Base-by-base conservation (phyloP, 1,284 basidiomycete species). In the Trichosporon asahii region DNA sequence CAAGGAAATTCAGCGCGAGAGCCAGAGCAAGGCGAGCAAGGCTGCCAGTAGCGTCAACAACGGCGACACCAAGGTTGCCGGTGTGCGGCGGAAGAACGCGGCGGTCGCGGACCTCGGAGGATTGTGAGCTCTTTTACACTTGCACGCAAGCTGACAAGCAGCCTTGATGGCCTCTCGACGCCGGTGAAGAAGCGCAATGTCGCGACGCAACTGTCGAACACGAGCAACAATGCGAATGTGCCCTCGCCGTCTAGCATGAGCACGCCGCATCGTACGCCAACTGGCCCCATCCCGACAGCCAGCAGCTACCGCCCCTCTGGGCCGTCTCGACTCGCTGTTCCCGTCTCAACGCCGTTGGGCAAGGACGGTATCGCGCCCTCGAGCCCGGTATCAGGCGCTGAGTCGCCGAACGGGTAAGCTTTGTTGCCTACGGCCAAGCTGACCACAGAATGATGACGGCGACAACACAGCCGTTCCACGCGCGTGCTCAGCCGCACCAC, bases 1-100 rank as follows among this genome's bases (percentile, higher is more conserved):
- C 44, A 79, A 78, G 67, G 82, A 84, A 71, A 78, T 85, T 12
- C 81, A 84, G 75, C 71, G 82, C 18, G 81, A 82, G 68, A 75
- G 77, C 31, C 77, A 77, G 69, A 75, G 77, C 46, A 79, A 78
- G 70, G 76, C 73, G 9, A 37, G 11, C 35, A 37, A 14, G 35
- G 67, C 79, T 0, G 68, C 72, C 2, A 23, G 65, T 23, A 29
- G 65, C n/a, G 57, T 71, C 1, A n/a, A 68, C 2, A 40, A 18
- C 11, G 37, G 12, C 37, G 67, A 66, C 31, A 74, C 75, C 29
- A 73, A 71, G 64, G 71, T 55, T n/a, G 74, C 70, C 18, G 72
- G 73, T 12, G 73, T 76, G 18, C 29, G 57, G 29, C 71, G 79
- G 15, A 76, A 75, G 68, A 76, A 79, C 61, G 74, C 72, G 65